phyloP scores from a whole-genome alignment of 2,329 filamentous ascomycete genomes.

The Paecilomyces fulvus region DNA sequence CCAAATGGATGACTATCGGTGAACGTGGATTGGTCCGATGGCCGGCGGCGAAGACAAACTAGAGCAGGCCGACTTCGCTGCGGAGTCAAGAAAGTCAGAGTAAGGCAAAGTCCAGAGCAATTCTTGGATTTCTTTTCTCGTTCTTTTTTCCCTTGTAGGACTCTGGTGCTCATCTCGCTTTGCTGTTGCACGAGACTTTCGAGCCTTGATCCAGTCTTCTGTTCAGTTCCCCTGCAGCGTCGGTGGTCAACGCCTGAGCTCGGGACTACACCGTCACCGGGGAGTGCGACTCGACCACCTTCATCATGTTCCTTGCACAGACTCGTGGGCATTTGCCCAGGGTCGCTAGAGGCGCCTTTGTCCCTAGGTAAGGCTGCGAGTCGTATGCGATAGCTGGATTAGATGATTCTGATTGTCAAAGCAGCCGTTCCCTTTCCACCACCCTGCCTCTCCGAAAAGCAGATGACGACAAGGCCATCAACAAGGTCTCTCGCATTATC shows the following conservation, averaged over 20 bases:
- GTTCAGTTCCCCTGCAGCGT: not conserved
- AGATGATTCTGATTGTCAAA: constrained; percentile 1
- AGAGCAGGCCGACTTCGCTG: constrained; percentile 1
- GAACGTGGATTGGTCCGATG: not conserved
- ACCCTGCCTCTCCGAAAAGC: constrained; percentile 40
- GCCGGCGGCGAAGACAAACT: not conserved
- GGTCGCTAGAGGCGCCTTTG: constrained; percentile 15
- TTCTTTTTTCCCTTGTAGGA: not conserved
- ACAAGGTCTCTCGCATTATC: constrained; percentile 75
- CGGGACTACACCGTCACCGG: not conserved
- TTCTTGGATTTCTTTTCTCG: not conserved
- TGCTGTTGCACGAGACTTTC: not conserved
- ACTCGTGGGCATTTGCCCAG: constrained; percentile 21
- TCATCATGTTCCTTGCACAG: constrained; percentile 21
- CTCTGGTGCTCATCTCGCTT: not conserved
- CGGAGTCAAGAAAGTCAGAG: not conserved
- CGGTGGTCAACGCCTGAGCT: constrained; percentile 1
- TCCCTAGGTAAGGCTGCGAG: constrained; percentile 8
- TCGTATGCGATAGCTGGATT: not conserved
- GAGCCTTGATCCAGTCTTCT: not conserved
- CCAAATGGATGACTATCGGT: not conserved
- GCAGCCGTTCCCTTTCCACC: constrained; percentile 28
- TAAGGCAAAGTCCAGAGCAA: not conserved
- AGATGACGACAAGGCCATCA: constrained; percentile 52
- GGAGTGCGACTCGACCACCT: not conserved